Conservation (phyloP, 139 green algal genomes). For the Raphidocelis subcapitata region DNA sequence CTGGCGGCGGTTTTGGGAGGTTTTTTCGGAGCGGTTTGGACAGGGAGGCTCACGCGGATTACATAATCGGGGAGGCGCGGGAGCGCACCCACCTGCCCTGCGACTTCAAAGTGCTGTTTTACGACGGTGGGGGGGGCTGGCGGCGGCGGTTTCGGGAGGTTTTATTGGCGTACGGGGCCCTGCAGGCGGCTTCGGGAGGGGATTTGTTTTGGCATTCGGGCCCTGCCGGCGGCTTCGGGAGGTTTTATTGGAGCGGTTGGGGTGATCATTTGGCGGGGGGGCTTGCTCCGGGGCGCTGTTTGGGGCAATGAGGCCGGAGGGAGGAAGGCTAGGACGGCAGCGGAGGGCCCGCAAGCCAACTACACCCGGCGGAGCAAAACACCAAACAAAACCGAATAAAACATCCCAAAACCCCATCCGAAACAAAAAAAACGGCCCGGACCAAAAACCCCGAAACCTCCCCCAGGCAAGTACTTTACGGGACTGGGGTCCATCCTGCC, state of each 20-base stretch:
- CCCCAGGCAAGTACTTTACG: too few relatives aligned
- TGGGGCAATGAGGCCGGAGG: too few relatives aligned
- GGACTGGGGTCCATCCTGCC: not conserved
- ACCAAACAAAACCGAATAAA: too few relatives aligned
- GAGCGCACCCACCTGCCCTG: conserved; percentile 30
- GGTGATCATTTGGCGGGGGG: not conserved
- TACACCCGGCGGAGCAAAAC: not conserved
- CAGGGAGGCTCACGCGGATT: conserved; percentile 47
- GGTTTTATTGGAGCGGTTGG: not conserved
- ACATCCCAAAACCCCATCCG: not conserved
- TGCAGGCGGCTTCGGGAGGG: conserved; percentile 18
- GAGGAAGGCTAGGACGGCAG: too few relatives aligned
- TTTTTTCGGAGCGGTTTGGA: not conserved
- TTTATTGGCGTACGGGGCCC: not conserved
- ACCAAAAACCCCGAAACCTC: not conserved
- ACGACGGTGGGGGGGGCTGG: conserved; percentile 61
- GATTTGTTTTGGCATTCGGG: too few relatives aligned
- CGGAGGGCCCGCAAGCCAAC: too few relatives aligned
- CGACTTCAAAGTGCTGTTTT: conserved; percentile 86
- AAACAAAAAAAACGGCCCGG: not conserved
- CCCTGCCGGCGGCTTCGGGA: not conserved
- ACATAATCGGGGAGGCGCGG: conserved; percentile 72
- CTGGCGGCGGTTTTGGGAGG: not conserved
- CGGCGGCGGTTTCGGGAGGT: not conserved
- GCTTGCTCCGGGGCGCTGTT: not conserved